Conservation (phyloP, 768 basidiomycete genomes). For the Mycena albidolilacea region DNA sequence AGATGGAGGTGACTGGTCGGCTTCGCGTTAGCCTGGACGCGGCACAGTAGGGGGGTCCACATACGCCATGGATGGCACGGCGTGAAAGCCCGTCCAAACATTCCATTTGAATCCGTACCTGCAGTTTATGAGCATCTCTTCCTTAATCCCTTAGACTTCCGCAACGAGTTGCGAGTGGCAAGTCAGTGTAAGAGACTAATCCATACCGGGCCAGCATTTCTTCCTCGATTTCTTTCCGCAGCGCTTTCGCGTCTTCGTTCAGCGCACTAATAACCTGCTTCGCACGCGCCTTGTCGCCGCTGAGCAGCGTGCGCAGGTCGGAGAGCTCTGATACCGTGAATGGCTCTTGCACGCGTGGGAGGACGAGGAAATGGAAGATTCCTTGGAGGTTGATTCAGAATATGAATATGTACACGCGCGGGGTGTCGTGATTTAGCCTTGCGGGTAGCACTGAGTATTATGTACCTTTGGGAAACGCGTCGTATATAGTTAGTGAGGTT, state of each 20-base stretch:
- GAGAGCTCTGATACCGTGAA: slow-evolving; percentile 57
- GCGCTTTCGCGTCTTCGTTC: slow-evolving; percentile 66
- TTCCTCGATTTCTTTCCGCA: slow-evolving; percentile 75
- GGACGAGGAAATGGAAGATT: slow-evolving; percentile 88
- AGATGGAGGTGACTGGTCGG: slow-evolving; percentile 80
- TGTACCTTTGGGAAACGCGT: slow-evolving; percentile 76
- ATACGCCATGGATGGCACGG: slow-evolving; percentile 88
- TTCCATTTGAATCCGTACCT: not conserved
- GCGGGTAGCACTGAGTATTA: too few species aligned
- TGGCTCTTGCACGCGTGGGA: slow-evolving; percentile 71
- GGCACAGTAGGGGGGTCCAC: slow-evolving; percentile 46
- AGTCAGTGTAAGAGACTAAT: slow-evolving; percentile 72
- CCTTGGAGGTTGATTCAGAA: slow-evolving; percentile 48
- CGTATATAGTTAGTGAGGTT: slow-evolving; percentile 76
- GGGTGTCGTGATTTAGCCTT: not conserved
- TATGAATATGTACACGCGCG: slow-evolving; percentile 6
- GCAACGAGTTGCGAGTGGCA: too few species aligned
- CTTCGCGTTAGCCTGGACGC: slow-evolving; percentile 23
- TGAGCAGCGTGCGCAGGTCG: slow-evolving; percentile 70
- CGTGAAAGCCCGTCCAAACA: slow-evolving; percentile 89
- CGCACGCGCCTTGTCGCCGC: slow-evolving; percentile 66
- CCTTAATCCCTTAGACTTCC: not conserved
- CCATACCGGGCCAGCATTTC: slow-evolving; percentile 87
- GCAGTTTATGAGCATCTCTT: not conserved
- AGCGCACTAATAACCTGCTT: slow-evolving; percentile 68